Percentiles rank a stretch among this genome's conserved stretches.
These are phyloP conservation scores for Euphorbia schlechtendalii DNA, from an alignment of 441 rosid genomes.

Conservation along the genomic window DNA sequence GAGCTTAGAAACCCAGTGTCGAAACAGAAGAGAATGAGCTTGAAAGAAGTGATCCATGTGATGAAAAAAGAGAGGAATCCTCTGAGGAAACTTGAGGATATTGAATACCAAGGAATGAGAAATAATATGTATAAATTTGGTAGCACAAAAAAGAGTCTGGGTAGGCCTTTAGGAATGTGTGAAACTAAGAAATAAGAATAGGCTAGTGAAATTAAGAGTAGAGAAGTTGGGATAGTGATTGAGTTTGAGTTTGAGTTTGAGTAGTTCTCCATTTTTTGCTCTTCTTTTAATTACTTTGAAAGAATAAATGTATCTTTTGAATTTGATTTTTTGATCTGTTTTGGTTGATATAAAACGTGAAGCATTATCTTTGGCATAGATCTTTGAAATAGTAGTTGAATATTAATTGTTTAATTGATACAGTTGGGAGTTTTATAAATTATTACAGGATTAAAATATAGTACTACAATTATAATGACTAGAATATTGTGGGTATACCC, in stretches of 20 bases:
- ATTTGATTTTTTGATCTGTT: no score
- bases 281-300: no score
- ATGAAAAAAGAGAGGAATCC: conserved; percentile 21
- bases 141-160: conserved; percentile 13
- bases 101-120: conserved; percentile 25
- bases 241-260: neutral
- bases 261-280: no score
- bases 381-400: no score
- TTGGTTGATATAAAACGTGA: no score
- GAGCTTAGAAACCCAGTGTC: conserved; percentile 13
- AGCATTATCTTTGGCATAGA: no score
- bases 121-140: conserved; percentile 21
- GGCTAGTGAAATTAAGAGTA: conserved; percentile 21
- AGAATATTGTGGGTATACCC: no score
- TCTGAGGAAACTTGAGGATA: conserved; percentile 21
- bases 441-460: no score
- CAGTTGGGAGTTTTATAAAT: no score
- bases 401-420: no score
- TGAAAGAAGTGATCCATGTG: conserved; percentile 36
- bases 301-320: no score
- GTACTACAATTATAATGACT: no score
- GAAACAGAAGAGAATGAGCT: conserved; percentile 30
- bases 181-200: conserved; percentile 17
- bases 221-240: neutral
- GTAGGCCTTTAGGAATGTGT: conserved; percentile 9